Conservation (phyloP, 1,284 basidiomycete genomes). For the Fomes fomentarius region DNA sequence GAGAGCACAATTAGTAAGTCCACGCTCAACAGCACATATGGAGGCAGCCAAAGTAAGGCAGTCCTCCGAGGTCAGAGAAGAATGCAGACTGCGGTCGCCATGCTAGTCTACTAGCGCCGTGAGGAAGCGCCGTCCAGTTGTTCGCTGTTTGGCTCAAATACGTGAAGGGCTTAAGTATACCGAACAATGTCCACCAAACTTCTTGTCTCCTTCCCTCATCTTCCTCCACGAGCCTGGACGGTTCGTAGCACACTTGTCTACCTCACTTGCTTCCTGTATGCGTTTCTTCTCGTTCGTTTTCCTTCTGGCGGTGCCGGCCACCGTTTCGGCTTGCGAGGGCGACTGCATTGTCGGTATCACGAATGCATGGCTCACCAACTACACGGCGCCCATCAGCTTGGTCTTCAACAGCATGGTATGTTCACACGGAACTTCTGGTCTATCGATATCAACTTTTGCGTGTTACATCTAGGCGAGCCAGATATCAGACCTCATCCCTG, state of each 20-base stretch:
- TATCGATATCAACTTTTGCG: not conserved
- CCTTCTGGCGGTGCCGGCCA: slow-evolving; percentile 35
- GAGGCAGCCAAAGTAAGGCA: no score
- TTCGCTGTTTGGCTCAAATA: slow-evolving; percentile 5
- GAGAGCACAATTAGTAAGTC: no score
- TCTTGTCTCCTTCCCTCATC: slow-evolving; percentile 10
- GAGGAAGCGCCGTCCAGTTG: no score
- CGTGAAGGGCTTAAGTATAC: not conserved
- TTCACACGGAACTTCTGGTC: not conserved
- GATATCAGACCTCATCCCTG: slow-evolving; percentile 38
- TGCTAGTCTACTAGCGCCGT: no score
- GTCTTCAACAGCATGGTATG: slow-evolving; percentile 46
- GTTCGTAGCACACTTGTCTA: not conserved
- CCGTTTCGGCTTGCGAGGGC: slow-evolving; percentile 65
- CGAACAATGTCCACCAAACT: not conserved
- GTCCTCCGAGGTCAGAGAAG: no score
- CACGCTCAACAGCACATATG: no score
- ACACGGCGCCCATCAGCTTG: slow-evolving; percentile 42
- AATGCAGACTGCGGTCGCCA: no score
- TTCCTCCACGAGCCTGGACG: slow-evolving; percentile 13
- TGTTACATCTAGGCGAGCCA: slow-evolving; percentile 37
- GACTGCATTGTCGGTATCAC: slow-evolving; percentile 66
- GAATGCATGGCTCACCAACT: slow-evolving; percentile 54
- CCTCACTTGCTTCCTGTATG: slow-evolving; percentile 13
- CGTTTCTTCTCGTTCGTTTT: slow-evolving; percentile 25